These are phyloP conservation scores for Ascochyta koolunga DNA, from an alignment of 2,329 filamentous ascomycete species.

Conservation along the genomic window DNA sequence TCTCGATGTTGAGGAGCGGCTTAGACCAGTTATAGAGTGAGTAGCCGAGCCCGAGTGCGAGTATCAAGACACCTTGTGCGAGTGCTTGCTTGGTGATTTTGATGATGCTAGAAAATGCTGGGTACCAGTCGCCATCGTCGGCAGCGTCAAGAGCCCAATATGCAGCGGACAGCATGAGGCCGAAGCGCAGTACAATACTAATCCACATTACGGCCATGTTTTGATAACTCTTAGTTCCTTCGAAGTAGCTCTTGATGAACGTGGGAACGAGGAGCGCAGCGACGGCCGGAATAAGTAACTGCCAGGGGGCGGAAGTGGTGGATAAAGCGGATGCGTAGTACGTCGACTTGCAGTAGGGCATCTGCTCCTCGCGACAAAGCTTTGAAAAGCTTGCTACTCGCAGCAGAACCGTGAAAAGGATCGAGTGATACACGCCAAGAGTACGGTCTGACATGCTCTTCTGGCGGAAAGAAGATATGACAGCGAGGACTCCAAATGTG, in stretches of 20 bases:
- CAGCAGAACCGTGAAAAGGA: conserved; percentile 79
- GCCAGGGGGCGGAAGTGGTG: conserved; percentile 91
- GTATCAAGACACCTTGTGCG: conserved; percentile 78
- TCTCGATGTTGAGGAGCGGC: conserved; percentile 77
- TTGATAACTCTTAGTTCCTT: conserved; percentile 83
- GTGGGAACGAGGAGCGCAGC: conserved; percentile 74
- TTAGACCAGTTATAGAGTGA: conserved; percentile 85
- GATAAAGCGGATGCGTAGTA: conserved; percentile 93
- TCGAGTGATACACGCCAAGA: conserved; percentile 81
- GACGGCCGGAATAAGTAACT: conserved; percentile 79
- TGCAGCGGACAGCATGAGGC: conserved; percentile 74
- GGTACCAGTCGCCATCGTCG: conserved; percentile 83
- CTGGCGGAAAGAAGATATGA: conserved; percentile 76
- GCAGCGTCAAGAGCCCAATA: conserved; percentile 93
- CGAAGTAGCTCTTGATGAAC: conserved; percentile 79
- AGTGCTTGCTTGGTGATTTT: conserved; percentile 78
- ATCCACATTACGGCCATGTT: conserved; percentile 86
- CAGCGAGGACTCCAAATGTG: conserved; percentile 80
- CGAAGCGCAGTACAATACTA: conserved; percentile 75
- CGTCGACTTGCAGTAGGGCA: conserved; percentile 93
- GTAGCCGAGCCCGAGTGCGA: conserved; percentile 82
- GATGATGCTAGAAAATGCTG: conserved; percentile 57
- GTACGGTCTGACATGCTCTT: conserved; percentile 70
- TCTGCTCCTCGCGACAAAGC: conserved; percentile 96
- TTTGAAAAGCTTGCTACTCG: conserved; percentile 85